Base-by-base conservation (phyloP, 768 basidiomycete species). In the Panaeolus papilionaceus region DNA sequence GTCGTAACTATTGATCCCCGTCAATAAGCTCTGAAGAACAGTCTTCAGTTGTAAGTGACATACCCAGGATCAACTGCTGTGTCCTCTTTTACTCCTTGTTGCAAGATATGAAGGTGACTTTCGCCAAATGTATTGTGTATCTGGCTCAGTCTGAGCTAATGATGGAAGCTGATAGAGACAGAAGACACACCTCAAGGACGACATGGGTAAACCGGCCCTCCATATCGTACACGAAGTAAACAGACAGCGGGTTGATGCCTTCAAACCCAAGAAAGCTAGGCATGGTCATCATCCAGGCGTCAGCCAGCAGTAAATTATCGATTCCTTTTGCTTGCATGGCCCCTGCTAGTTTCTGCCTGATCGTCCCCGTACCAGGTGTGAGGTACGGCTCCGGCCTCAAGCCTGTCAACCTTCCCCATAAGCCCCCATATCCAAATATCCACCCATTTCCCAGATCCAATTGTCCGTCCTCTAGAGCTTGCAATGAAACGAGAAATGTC, bases 41-140 rank as follows among this genome's bases (percentile, higher is more conserved):
- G 16, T 23, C 42, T 54, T 39, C 44, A 18, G 11, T 40, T 16
- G 18, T 44, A 18, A 20, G n/a, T 8, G 20, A 73, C 78, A 72
- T 69, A 85, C 80, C 79, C 78, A 33, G 67, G 67, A n/a, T 77
- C 64, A 4, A 73, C 71, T 10, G 39, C 54, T 28, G 67, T 39
- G 66, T 89, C 87, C 73, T 89, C 86, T 38, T 78, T 75, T 12
- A 73, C 73, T 12, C 82, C 84, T 0, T 81, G 68, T 65, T 85
- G 79, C 0, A 92, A 79, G 26, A 89, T 78, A 70, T 91, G 84
- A 6, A 87, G 80, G 74, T 91, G 89, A 66, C 84, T 83, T 76
- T 92, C 90, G 5, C 88, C 89, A 72, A 92, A 92, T 0, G 90
- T 92, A 72, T 92, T 92, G 72, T 92, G 91, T 8, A 89, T 84